Base-by-base conservation (phyloP, 306 rosid species). In the Trifolium fragiferum region DNA sequence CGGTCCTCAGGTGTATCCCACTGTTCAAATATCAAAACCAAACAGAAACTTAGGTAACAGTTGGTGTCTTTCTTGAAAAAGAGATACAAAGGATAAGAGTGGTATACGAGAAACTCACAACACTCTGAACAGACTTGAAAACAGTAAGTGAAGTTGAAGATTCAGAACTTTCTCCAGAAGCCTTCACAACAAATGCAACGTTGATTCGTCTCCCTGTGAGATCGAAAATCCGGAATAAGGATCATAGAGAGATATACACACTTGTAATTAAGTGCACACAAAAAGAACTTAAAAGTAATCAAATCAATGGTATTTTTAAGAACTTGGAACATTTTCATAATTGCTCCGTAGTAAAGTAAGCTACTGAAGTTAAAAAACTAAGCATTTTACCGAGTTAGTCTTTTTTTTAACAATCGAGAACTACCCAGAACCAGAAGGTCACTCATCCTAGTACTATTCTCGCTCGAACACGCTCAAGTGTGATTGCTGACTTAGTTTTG, bases 1-100 rank as follows among this genome's bases (percentile, higher is more conserved):
- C 96, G 87, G 76, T 92, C 96, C 81, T 90, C 96, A 10, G 91
- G 82, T 51, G 78, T 71, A 78, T 84, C 90, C 96, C 94, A 92
- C 96, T 92, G 84, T 76, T 76, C 74, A 7, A 66, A 66, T 68
- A 82, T 38, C 72, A 71, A 16, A 55, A 38, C 51, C 11, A 71
- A 54, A 67, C 43, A 83, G 55, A 50, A 46, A 63, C 9, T 59
- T 33, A 53, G 51, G 3, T 21, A 2, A 57, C 20, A 43, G 15
- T 77, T 5, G 21, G 7, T 25, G 19, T 47, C 21, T 32, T 37
- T 69, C 41, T 67, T 19, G 44, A 61, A 57, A 68, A 55, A 73
- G 10, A 68, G 79, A 61, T 66, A 46, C 49, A 51, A 78, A 68
- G 67, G 54, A 15, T 14, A 37, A 53, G 59, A 75, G 14, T 33